Evolutionary conservation across 1,139 yeast species (phyloP), one percentile per base, ranked within the genome.

Genomic region (Pichia sp.): DNA sequence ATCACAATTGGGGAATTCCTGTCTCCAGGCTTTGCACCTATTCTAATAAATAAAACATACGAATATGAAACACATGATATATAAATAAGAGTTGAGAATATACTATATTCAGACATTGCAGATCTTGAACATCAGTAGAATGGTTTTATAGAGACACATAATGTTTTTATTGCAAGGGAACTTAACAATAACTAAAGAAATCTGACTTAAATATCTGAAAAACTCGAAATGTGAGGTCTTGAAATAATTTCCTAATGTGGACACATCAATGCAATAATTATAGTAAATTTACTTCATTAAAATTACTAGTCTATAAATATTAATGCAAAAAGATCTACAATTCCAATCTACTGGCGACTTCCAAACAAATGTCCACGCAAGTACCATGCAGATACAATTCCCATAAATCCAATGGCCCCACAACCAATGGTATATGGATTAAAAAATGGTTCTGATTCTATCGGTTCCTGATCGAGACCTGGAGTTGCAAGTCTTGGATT

Each of bases 401-500:
- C 70, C 75, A 82, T 71, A 35, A 85, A 77, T 0, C 85, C 79
- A 15, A 84, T 68, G 0, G 88, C 85, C 0, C 88, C 77, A 2
- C 86, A 83, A 1, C 83, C 81, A 59, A 83, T 70, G 13, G 82
- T 75, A 65, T 70, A 75, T 56, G 68, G 78, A 63, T 67, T 80
- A 63, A 56, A 72, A 71, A 61, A 66, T 60, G 56, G 71, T 61
- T 71, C 70, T 3, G 71, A 66, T 32, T 80, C 79, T 7, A 47
- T 51, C 0, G 80, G 79, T 44, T 84, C 92, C 3, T 80, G 81
- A 43, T 84, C 90, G 27, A 86, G 69, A 0, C 87, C 85, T 0
- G 97, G 95, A 0, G 97, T 90, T 4, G 88, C 85, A 13, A 74
- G 65, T 41, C 80, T 77, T 0, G 98, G 97, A 38, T 69, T 69